A percentile compares a stretch with the other conserved stretches of the same genome.
Conservation (phyloP, 257 asterid genomes). For the Solanum phureja region DNA sequence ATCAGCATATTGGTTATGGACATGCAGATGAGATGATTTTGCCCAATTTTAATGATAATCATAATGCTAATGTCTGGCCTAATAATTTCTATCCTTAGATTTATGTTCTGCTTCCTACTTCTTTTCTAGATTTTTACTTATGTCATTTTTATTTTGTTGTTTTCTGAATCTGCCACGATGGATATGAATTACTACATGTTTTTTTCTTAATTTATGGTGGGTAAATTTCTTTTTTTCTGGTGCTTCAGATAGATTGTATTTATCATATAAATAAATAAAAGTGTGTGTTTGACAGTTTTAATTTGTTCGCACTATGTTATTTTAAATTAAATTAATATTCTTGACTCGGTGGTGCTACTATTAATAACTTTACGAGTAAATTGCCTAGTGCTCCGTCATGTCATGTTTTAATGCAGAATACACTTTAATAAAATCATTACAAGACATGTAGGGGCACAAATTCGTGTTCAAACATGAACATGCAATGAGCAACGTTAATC, state of each 20-base stretch:
- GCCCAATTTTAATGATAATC: background rate
- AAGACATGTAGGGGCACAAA: background rate
- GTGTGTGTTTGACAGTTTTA: too few relatives aligned
- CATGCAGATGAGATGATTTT: constrained; percentile 6
- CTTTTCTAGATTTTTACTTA: background rate
- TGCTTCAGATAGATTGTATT: too few relatives aligned
- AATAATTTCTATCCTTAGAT: constrained; percentile 25
- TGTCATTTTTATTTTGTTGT: background rate
- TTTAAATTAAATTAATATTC: background rate
- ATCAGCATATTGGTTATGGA: background rate
- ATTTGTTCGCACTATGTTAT: background rate
- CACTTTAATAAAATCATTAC: background rate
- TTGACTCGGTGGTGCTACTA: background rate
- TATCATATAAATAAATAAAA: too few relatives aligned
- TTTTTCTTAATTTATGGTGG: background rate
- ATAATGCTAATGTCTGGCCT: background rate
- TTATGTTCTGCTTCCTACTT: background rate
- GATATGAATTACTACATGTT: background rate
- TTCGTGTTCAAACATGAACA: background rate
- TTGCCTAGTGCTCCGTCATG: background rate
- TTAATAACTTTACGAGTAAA: background rate
- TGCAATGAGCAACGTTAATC: background rate
- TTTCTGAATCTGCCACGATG: background rate
- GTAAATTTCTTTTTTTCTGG: background rate
- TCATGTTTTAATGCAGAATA: background rate